These are phyloP conservation scores for Populus hybrid DNA, from an alignment of 441 rosid genomes.

Conservation along the genomic window DNA sequence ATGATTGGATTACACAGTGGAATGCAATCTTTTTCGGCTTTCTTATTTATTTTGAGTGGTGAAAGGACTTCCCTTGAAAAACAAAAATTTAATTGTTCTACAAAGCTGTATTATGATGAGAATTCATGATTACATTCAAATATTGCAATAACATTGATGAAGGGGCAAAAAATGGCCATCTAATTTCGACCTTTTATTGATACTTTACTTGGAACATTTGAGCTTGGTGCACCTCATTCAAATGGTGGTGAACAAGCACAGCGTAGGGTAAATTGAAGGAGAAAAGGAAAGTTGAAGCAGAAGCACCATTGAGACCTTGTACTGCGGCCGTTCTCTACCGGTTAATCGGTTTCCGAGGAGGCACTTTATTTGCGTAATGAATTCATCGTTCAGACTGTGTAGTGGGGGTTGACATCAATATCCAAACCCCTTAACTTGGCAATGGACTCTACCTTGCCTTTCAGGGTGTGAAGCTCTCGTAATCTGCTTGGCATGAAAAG, in stretches of 20 bases:
- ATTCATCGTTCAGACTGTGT: conserved; percentile 55
- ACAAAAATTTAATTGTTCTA: no score
- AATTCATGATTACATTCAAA: not conserved
- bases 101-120: not conserved
- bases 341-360: not conserved
- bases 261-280: not conserved
- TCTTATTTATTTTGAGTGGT: no score
- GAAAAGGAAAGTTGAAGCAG: not conserved
- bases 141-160: not conserved
- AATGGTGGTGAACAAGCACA: not conserved
- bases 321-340: not conserved
- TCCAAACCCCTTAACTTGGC: conserved; percentile 86
- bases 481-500: conserved; percentile 42
- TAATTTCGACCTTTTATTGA: not conserved
- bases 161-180: not conserved
- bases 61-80: no score
- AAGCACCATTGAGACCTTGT: not conserved
- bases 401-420: conserved; percentile 79
- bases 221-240: not conserved
- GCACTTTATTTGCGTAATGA: not conserved
- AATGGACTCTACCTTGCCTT: conserved; percentile 92
- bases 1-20: no score
- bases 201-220: not conserved
- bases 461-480: conserved; percentile 87
- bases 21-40: no score